phyloP scores from a whole-genome alignment of 495 filamentous ascomycete genomes.

The Aspergillus kassunensis region DNA sequence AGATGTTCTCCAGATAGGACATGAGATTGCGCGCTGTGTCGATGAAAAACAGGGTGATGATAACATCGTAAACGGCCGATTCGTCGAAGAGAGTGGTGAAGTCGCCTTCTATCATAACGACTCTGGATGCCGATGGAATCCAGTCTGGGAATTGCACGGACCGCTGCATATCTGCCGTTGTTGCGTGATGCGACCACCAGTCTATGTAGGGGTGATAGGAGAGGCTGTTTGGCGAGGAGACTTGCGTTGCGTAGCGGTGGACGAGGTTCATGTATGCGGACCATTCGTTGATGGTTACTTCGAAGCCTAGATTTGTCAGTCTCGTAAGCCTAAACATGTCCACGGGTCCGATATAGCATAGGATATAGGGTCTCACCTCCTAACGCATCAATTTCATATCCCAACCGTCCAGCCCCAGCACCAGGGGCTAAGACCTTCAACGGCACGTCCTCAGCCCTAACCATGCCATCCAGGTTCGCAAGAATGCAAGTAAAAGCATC shows the following conservation, averaged over 20 bases:
- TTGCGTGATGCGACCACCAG: slow-evolving; percentile 43
- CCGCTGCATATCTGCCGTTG: slow-evolving; percentile 35
- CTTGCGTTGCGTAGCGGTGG: slow-evolving; percentile 26
- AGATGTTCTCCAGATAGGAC: slow-evolving; percentile 41
- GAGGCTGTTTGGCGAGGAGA: slow-evolving; percentile 2
- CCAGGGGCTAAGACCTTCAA: slow-evolving; percentile 38
- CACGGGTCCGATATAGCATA: neutral
- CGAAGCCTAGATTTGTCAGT: slow-evolving; percentile 20
- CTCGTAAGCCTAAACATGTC: neutral
- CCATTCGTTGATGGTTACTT: slow-evolving; percentile 43
- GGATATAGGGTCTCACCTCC: slow-evolving; percentile 20
- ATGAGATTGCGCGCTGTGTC: slow-evolving; percentile 47
- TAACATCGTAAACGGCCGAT: slow-evolving; percentile 29
- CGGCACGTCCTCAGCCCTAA: slow-evolving; percentile 4
- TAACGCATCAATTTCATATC: slow-evolving; percentile 34
- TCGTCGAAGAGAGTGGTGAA: slow-evolving; percentile 28
- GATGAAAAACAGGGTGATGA: slow-evolving; percentile 49
- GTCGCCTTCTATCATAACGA: slow-evolving; percentile 38
- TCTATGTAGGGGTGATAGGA: slow-evolving; percentile 41
- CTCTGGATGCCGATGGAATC: slow-evolving; percentile 16
- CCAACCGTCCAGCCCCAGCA: slow-evolving; percentile 39
- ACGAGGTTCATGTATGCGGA: slow-evolving; percentile 40
- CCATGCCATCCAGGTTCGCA: slow-evolving; percentile 18
- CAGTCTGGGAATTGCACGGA: slow-evolving; percentile 32
- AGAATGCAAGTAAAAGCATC: slow-evolving; percentile 35